Evolutionary conservation across 176 grass and related monocot genomes (phyloP), one percentile per base, ranked within the genome.

Genomic region (Avena insularis): DNA sequence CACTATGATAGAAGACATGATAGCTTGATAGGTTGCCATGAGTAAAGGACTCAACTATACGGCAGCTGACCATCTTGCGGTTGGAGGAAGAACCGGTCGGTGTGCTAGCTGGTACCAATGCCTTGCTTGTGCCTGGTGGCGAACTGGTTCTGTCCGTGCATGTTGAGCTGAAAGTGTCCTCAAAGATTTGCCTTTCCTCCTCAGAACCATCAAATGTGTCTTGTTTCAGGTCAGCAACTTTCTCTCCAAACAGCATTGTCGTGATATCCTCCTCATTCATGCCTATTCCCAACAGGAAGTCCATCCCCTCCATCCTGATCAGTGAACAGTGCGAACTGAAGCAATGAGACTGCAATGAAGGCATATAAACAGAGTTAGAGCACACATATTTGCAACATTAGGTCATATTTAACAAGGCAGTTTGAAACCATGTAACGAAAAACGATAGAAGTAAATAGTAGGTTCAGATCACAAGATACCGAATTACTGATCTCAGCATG

Each of bases 201-300:
- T 63, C 53, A 8, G 91, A 98, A 45, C 84, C 75, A 61, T 98
- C 88, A 70, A 92, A 89, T 27, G 8, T 27, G 64, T 89, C 90
- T 67, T 84, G 78, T 36, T 74, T 66, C 70, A 95, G 79, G 20
- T 50, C 85, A 12, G 46, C 4, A 70, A 90, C 79, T 40, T 91
- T 79, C 82, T 93, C 82, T 69, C 86, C 89, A 57, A 95, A 98
- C 72, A 93, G 61, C 90, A 94, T 91, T 66, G 62, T 63, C 62
- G 84, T 85, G 23, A 92, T 86, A 62, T 94, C 90, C 66, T 97
- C 92, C 89, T 91, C 90, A 56, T 88, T 97, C 79, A 92, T 86
- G n/a, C 87, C 90, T 85, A 86, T 87, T 84, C 87, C 84, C 33
- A 66, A 66, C 73, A 79, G 78, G 46, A 82, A 27, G 57, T 89